Base-by-base conservation (phyloP, 331 rosid species). In the Stylosanthes scabra region DNA sequence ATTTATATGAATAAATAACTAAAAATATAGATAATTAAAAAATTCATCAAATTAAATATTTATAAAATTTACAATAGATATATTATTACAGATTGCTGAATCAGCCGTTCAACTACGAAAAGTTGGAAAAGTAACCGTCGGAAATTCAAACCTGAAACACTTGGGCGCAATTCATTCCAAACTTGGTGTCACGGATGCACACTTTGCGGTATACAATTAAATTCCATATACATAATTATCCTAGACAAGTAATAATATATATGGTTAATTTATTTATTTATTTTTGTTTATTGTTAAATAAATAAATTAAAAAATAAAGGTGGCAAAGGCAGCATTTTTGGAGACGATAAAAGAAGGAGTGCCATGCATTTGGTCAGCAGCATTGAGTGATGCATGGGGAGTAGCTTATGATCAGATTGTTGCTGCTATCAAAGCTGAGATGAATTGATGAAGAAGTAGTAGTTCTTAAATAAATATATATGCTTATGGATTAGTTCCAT, bases 331-430 rank as follows among this genome's bases (percentile, higher is more conserved):
- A 47, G 97, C 98, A 27, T 88, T 93, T 39, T 28, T 91, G 81
- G 96, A 93, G 63, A 89, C 86, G 6, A 85, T 91, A 64, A 85
- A 83, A 72, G 94, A 82, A 65, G 94, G 94, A 59, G 86, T 93
- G 1, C 90, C 92, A 34, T n/a, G 94, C 91, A 49, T 82, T 86
- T 93, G 98, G 98, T 87, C 90, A n/a, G 56, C 74, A 2, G 91
- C 77, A 46, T 82, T 88, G 97, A 86, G 85, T 78, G 72, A 76
- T 67, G 98, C 98, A 14, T 91, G 97, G 96, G 93, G 72, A 70
- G 86, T 80, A 75, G 98, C 97, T 76, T 87, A 86, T 80, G 96
- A 91, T 74, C 93, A 89, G 68, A 68, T 91, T 66, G 97, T 84
- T 10, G 81, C 82, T 27, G 96, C 98, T 61, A 91, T 88, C 84